A percentile compares a stretch with the other conserved stretches of the same genome.
Conservation (phyloP, 1,284 basidiomycete species). For the Ganoderma leucocontextum region DNA sequence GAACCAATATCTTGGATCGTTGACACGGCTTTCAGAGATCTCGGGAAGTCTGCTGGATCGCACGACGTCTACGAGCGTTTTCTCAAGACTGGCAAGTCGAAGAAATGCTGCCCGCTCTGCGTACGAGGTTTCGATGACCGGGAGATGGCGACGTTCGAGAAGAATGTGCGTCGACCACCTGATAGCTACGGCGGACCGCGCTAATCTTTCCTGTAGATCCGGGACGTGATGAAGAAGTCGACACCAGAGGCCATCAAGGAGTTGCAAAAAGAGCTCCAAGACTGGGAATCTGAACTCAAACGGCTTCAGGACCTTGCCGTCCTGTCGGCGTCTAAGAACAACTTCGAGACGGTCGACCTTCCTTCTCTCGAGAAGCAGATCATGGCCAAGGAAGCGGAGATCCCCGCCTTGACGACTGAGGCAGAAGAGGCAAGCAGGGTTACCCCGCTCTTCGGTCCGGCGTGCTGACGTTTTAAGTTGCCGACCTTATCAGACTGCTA, state of each 20-base stretch:
- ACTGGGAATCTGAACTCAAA: conserved; percentile 71
- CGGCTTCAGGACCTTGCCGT: conserved; percentile 67
- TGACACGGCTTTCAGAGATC: conserved; percentile 32
- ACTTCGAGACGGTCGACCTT: conserved; percentile 68
- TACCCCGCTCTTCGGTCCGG: not conserved
- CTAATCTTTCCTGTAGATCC: conserved; percentile 51
- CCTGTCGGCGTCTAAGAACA: conserved; percentile 57
- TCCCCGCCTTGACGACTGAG: conserved; percentile 57
- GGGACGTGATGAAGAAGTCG: conserved; percentile 60
- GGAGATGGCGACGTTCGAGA: conserved; percentile 73
- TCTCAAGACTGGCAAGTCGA: conserved; percentile 65
- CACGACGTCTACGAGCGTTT: conserved; percentile 71
- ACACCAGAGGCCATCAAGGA: conserved; percentile 50
- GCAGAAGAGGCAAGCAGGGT: conserved; percentile 62
- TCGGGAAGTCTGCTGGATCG: conserved; percentile 48
- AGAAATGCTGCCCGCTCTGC: conserved; percentile 82
- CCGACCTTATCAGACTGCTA: conserved; percentile 50
- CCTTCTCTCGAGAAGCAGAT: conserved; percentile 75
- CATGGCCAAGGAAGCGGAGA: conserved; percentile 58
- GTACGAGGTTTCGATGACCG: conserved; percentile 70
- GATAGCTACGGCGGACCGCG: not conserved
- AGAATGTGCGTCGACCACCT: conserved; percentile 57
- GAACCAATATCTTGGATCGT: not conserved
- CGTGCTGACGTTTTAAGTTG: not conserved
- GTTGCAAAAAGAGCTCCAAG: conserved; percentile 57